Percentiles rank a stretch among this genome's conserved stretches.
Evolutionary conservation across 139 green algal genomes (phyloP).

Genomic region (Bryopsis sp.): DNA sequence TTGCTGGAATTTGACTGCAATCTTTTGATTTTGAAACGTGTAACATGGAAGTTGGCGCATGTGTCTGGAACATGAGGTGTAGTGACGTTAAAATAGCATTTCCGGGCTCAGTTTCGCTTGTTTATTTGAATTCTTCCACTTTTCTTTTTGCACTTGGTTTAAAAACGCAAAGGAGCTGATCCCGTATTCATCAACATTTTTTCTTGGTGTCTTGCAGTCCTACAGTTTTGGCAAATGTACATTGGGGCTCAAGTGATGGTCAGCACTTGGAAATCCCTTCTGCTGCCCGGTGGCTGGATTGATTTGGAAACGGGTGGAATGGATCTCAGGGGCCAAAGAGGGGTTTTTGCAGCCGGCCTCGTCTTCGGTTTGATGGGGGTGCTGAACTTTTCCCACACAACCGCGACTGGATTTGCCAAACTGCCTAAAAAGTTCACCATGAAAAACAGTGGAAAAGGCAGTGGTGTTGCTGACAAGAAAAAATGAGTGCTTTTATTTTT

Average conservation of each 20-base stretch:
- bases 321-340: slow-evolving; percentile 74
- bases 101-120: not conserved
- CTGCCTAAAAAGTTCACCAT: no score
- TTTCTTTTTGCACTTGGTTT: no score
- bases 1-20: not conserved
- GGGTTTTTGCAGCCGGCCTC: slow-evolving; percentile 46
- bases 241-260: slow-evolving; percentile 61
- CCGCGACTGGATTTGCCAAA: slow-evolving; percentile 42
- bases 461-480: no score
- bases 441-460: no score
- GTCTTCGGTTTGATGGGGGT: slow-evolving; percentile 62
- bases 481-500: no score
- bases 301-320: slow-evolving; percentile 53
- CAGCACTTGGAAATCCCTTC: slow-evolving; percentile 38
- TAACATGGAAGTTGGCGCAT: not conserved
- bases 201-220: slow-evolving; percentile 28
- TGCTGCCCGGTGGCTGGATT: slow-evolving; percentile 64
- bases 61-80: not conserved
- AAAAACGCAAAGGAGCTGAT: no score
- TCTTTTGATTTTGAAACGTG: not conserved
- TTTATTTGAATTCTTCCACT: not conserved
- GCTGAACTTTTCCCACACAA: slow-evolving; percentile 66
- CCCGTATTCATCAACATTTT: no score
- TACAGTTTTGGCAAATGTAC: slow-evolving; percentile 50
- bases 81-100: not conserved